phyloP scores from a whole-genome alignment of 805 yeast species.

The Kurtzmaniella cleridarum region DNA sequence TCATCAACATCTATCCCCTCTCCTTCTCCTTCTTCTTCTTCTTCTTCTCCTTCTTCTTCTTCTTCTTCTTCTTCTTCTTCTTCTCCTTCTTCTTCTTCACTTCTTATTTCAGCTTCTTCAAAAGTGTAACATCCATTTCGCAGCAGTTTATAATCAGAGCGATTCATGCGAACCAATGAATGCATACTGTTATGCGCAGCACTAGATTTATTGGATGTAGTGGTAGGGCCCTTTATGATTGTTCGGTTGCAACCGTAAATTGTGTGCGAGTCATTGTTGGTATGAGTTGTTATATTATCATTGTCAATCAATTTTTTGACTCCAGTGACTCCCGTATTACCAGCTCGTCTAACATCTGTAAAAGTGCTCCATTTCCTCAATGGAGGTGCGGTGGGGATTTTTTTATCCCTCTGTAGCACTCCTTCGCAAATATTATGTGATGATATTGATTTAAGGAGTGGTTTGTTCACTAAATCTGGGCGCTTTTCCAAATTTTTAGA shows the following conservation, averaged over 20 bases:
- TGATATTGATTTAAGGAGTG: constrained; percentile 2
- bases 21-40: constrained; percentile 9
- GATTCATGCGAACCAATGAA: constrained; percentile 10
- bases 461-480: no score
- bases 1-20: constrained; percentile 6
- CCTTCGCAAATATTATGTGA: constrained; percentile 5
- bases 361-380: constrained; percentile 1
- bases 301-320: not conserved
- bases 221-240: not conserved
- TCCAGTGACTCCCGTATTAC: not conserved
- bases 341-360: not conserved
- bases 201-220: constrained; percentile 7
- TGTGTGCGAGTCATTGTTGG: not conserved
- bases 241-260: not conserved
- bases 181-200: constrained; percentile 14
- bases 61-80: constrained; percentile 9
- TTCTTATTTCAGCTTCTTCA: constrained; percentile 17
- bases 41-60: constrained; percentile 2
- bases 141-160: not conserved
- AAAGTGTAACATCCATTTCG: not conserved
- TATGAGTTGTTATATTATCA: no score
- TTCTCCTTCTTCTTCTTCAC: constrained; percentile 19
- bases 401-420: constrained; percentile 2
- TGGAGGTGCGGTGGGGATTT: constrained; percentile 4
- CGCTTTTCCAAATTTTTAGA: no score